phyloP scores from a whole-genome alignment of 495 filamentous ascomycete genomes.

The Bombardia bombarda region DNA sequence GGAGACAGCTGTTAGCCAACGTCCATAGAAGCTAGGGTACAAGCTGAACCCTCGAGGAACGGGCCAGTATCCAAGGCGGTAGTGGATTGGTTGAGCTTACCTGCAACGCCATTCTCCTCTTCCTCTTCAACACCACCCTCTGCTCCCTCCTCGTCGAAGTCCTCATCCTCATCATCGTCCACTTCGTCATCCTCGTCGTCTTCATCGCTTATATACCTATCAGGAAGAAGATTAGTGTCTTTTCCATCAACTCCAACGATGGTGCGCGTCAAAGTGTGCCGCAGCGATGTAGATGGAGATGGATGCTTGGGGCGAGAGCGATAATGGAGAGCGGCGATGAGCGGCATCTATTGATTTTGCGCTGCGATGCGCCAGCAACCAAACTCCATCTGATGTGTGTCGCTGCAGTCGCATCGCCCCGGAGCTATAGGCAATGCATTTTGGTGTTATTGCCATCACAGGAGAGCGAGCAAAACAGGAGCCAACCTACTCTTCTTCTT shows the following conservation, averaged over 20 bases:
- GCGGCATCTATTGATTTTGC: conserved; percentile 7
- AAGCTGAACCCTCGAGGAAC: not conserved
- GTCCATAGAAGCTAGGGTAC: not conserved
- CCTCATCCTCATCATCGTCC: conserved; percentile 29
- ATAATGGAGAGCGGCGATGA: too few relatives aligned
- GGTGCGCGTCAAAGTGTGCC: too few relatives aligned
- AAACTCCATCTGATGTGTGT: not conserved
- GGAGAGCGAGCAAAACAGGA: too few relatives aligned
- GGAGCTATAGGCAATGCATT: conserved; percentile 4
- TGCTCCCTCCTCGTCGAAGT: conserved; percentile 27
- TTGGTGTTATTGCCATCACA: conserved; percentile 5
- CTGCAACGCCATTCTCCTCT: conserved; percentile 20
- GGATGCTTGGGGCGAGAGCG: too few relatives aligned
- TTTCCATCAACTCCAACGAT: too few relatives aligned
- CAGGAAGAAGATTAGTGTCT: not conserved
- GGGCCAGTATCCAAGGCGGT: not conserved
- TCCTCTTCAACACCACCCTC: conserved; percentile 24
- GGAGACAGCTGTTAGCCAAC: not conserved
- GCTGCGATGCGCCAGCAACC: conserved; percentile 16
- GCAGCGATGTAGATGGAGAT: not conserved
- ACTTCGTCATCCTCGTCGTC: conserved; percentile 34
- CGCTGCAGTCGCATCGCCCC: conserved; percentile 15
- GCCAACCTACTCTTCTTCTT: conserved; percentile 48
- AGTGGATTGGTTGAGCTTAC: conserved; percentile 6
- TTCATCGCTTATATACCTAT: conserved; percentile 31